Percentiles rank a stretch among this genome's conserved stretches.
phyloP scores from a whole-genome alignment of 148 eudicot species.

The Polygonum aviculare region DNA sequence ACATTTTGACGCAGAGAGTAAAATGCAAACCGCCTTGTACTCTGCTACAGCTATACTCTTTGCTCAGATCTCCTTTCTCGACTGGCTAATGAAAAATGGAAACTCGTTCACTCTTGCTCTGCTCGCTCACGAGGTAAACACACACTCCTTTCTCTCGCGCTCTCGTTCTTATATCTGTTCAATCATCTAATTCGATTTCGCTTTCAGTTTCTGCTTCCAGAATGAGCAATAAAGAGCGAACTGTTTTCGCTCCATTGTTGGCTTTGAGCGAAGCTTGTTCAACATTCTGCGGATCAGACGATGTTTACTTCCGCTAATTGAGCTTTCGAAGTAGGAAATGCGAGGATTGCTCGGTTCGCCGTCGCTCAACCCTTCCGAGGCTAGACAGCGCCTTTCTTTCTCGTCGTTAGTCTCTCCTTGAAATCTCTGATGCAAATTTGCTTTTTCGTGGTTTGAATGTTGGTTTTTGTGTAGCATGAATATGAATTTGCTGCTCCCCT shows the following conservation, averaged over 20 bases:
- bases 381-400: conserved; percentile 60
- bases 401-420: conserved; percentile 29
- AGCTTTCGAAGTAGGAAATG: conserved; percentile 25
- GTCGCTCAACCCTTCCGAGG: conserved; percentile 34
- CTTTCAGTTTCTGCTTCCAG: background rate
- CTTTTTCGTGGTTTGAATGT: conserved; percentile 19
- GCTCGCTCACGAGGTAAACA: background rate
- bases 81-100: no score
- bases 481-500: background rate
- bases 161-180: background rate
- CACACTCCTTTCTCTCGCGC: background rate
- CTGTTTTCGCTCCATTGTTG: conserved; percentile 1
- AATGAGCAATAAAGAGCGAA: background rate
- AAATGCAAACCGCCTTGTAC: background rate
- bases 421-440: conserved; percentile 22
- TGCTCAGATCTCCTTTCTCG: background rate
- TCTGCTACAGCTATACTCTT: background rate
- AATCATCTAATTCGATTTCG: background rate
- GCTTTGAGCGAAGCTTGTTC: background rate
- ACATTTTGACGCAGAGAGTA: no score
- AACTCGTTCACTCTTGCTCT: background rate
- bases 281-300: conserved; percentile 1
- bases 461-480: background rate
- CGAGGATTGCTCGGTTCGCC: conserved; percentile 38
- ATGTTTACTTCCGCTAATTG: background rate